Evolutionary conservation across 352 stramenopile species (phyloP).

Genomic region (Phytophthora syringae): DNA sequence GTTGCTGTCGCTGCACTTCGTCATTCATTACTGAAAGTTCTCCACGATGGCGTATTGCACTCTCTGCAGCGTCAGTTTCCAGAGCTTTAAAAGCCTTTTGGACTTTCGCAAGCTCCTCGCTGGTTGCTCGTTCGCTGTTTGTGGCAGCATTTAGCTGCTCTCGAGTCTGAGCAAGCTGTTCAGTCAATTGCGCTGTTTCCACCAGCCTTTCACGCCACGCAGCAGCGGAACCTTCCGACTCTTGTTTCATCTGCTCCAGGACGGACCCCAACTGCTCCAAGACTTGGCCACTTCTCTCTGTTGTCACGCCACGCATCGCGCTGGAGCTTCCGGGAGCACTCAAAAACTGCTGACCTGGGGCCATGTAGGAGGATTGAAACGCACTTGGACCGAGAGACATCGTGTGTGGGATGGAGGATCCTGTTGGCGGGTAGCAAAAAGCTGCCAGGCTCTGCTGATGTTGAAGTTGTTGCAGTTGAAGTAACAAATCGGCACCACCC

Average conservation of each 20-base stretch:
- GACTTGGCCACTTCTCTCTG: conserved; percentile 71
- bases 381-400: conserved; percentile 21
- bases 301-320: conserved; percentile 25
- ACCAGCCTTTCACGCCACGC: conserved; percentile 71
- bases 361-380: conserved; percentile 21
- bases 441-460: conserved; percentile 44
- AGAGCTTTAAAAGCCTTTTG: conserved; percentile 46
- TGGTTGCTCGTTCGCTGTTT: conserved; percentile 43
- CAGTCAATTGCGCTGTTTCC: conserved; percentile 58
- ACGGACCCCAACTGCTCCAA: conserved; percentile 71
- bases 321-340: conserved; percentile 22
- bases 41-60: conserved; percentile 46
- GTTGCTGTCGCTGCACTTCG: conserved; percentile 56
- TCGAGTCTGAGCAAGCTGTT: conserved; percentile 37
- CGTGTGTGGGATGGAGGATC: conserved; percentile 22
- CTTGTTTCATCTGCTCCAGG: conserved; percentile 77
- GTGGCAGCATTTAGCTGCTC: conserved; percentile 48
- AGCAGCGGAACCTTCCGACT: conserved; percentile 61
- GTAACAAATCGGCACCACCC: conserved; percentile 40
- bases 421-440: conserved; percentile 40
- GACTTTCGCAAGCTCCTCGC: conserved; percentile 39
- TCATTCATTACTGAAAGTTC: conserved; percentile 70
- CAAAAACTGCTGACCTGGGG: conserved; percentile 21
- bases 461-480: conserved; percentile 60
- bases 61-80: conserved; percentile 39